phyloP scores from a whole-genome alignment of 768 basidiomycete species.

The Boletus barrowsii region DNA sequence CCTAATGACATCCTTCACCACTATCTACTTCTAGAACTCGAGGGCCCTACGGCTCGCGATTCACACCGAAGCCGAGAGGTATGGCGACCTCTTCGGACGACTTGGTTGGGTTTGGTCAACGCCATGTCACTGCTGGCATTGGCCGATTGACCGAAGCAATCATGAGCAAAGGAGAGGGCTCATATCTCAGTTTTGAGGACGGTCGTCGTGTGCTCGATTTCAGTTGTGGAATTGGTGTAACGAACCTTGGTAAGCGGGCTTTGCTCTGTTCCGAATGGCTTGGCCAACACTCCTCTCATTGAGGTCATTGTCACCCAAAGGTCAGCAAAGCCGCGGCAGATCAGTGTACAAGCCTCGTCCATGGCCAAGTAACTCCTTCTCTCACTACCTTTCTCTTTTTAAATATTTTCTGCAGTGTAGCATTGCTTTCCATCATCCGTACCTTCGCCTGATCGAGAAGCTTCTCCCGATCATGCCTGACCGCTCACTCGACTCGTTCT shows the following conservation, averaged over 20 bases:
- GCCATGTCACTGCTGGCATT: slow-evolving; percentile 46
- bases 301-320: slow-evolving; percentile 85
- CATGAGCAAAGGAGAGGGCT: slow-evolving; percentile 66
- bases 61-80: slow-evolving; percentile 7
- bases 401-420: slow-evolving; percentile 59
- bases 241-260: slow-evolving; percentile 60
- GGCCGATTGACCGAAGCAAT: slow-evolving; percentile 47
- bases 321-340: slow-evolving; percentile 87
- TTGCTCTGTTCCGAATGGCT: neutral
- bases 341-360: slow-evolving; percentile 78
- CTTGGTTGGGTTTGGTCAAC: slow-evolving; percentile 37
- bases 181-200: slow-evolving; percentile 69
- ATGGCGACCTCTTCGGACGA: slow-evolving; percentile 23
- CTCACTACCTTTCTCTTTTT: neutral
- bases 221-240: slow-evolving; percentile 85
- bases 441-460: slow-evolving; percentile 81
- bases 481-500: slow-evolving; percentile 89
- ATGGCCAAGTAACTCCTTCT: slow-evolving; percentile 57
- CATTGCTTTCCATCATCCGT: slow-evolving; percentile 84
- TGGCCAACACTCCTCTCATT: neutral
- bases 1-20: neutral
- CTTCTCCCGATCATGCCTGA: slow-evolving; percentile 89
- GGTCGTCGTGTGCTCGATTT: slow-evolving; percentile 80
- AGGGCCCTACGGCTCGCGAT: neutral
- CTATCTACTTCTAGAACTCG: slow-evolving; percentile 1